Conservation (phyloP, 2,329 filamentous ascomycete genomes). For the Trichophyton verrucosum region DNA sequence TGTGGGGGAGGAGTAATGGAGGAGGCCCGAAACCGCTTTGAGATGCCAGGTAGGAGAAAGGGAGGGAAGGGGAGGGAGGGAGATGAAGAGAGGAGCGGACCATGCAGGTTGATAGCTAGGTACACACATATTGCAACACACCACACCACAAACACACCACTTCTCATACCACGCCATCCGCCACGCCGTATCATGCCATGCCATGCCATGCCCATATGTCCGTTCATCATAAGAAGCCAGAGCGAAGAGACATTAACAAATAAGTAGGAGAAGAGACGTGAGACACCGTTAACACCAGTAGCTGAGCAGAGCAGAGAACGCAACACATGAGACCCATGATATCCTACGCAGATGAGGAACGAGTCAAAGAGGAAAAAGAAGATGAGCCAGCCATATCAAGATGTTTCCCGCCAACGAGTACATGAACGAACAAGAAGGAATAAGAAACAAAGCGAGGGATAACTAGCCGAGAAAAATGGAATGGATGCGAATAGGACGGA, state of each 20-base stretch:
- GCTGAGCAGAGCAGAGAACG: background rate
- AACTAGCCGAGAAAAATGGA: background rate
- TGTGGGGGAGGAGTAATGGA: background rate
- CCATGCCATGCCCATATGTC: background rate
- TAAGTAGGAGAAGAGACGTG: background rate
- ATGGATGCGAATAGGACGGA: background rate
- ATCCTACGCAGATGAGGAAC: background rate
- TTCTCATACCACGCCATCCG: background rate
- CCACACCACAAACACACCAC: background rate
- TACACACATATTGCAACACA: background rate
- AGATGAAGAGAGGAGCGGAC: background rate
- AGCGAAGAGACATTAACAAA: background rate
- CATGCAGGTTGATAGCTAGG: background rate
- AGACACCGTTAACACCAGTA: background rate
- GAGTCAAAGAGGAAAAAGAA: background rate
- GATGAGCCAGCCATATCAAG: conserved; percentile 1
- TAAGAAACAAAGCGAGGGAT: background rate
- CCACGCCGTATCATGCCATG: background rate
- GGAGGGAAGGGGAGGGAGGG: background rate
- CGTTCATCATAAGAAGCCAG: background rate
- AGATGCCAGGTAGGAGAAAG: background rate
- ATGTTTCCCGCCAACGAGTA: background rate
- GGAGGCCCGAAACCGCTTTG: background rate
- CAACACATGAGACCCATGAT: background rate
- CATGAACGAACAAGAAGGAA: background rate